Percentiles rank a stretch among this genome's conserved stretches.
These are phyloP conservation scores for Xylariales sp. DNA, from an alignment of 2,329 filamentous ascomycete species.

Conservation along the genomic window DNA sequence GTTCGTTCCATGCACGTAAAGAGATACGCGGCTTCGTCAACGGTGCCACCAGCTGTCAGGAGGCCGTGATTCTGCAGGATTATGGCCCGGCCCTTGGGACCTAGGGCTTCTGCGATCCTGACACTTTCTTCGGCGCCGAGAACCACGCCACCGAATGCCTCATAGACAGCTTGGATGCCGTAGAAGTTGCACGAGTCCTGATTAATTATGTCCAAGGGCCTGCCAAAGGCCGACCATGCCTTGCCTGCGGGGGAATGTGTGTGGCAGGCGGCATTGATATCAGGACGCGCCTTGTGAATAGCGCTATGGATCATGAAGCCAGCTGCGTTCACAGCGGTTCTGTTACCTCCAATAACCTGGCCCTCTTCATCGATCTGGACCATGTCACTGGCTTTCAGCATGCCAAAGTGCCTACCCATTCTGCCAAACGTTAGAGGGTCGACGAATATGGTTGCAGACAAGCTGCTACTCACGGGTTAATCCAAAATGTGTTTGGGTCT, in stretches of 20 bases:
- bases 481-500: conserved; percentile 25
- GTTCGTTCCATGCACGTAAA: conserved; percentile 69
- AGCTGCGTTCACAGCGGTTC: conserved; percentile 61
- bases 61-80: conserved; percentile 71
- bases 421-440: background rate
- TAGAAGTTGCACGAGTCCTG: conserved; percentile 67
- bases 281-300: conserved; percentile 65
- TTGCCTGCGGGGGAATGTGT: conserved; percentile 66
- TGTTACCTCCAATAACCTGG: conserved; percentile 65
- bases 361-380: conserved; percentile 66
- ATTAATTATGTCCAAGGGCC: conserved; percentile 66
- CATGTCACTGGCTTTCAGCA: conserved; percentile 68
- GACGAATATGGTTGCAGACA: background rate
- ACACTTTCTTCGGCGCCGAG: conserved; percentile 66
- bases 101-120: conserved; percentile 66
- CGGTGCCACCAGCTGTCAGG: conserved; percentile 68
- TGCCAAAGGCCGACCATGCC: conserved; percentile 66
- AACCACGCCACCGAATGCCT: conserved; percentile 68
- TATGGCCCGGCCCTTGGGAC: conserved; percentile 58
- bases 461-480: conserved; percentile 20
- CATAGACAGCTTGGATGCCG: conserved; percentile 66
- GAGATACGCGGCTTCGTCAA: conserved; percentile 71
- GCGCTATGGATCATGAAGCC: conserved; percentile 70
- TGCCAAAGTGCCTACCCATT: conserved; percentile 65
- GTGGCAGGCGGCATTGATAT: conserved; percentile 68